Conservation (phyloP, 2,329 filamentous ascomycete species). For the Colletotrichum australisinense region DNA sequence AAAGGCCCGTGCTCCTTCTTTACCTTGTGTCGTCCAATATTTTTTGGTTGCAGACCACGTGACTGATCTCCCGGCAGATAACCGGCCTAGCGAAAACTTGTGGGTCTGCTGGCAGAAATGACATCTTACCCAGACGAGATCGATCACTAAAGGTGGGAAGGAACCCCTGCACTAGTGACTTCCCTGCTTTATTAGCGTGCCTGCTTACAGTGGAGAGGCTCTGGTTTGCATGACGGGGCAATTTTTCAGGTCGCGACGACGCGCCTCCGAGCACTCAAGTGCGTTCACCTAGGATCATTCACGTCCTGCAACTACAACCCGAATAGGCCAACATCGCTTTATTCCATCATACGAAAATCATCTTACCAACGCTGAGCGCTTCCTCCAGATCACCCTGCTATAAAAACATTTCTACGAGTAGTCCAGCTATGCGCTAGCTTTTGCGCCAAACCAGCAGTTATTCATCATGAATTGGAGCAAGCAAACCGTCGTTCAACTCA, state of each 20-base stretch:
- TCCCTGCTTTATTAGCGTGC: conserved; percentile 23
- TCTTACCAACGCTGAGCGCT: background rate
- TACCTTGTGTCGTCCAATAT: background rate
- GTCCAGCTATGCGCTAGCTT: conserved; percentile 30
- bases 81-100: conserved; percentile 18
- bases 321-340: background rate
- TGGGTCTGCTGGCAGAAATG: conserved; percentile 28
- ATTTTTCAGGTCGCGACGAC: conserved; percentile 37
- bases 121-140: conserved; percentile 29
- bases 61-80: conserved; percentile 26
- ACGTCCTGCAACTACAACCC: background rate
- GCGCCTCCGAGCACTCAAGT: conserved; percentile 18
- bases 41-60: conserved; percentile 4
- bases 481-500: conserved; percentile 81
- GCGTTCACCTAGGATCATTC: background rate
- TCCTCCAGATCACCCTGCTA: background rate
- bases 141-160: conserved; percentile 25
- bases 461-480: conserved; percentile 61
- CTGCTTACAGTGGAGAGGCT: conserved; percentile 31
- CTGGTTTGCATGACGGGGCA: conserved; percentile 35
- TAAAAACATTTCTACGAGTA: background rate
- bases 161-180: conserved; percentile 35
- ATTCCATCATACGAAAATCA: background rate
- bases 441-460: conserved; percentile 39
- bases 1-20: background rate